Base-by-base conservation (phyloP, 306 rosid genomes). In the Nissolia schottii region DNA sequence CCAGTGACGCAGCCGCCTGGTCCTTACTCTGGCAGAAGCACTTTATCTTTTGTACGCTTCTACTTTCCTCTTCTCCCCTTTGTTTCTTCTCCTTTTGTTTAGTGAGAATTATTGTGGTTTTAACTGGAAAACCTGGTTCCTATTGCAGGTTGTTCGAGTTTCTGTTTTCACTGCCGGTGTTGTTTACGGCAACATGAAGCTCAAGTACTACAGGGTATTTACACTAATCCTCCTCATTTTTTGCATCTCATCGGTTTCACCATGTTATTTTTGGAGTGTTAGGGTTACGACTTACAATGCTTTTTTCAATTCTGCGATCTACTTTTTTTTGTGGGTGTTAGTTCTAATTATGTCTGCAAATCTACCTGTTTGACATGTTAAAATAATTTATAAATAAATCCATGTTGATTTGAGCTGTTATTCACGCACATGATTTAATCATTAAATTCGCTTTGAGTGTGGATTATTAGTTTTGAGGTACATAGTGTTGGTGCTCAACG, bases 21-120 rank as follows among this genome's bases (percentile, higher is more conserved):
- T 46, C 98, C 89, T 63, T 92, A 92, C 77, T 92, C 98, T 16
- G 98, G 98, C 10, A 84, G 87, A 67, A 93, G 98, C 85, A 90
- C 98, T 56, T 87, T 93, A 6, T 92, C 98, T 74, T 78, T 93
- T 92, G 98, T 92, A 83, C 12, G 55, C 18, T 10, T 16, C 19
- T 1, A 0, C 0, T 72, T 58, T 13, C 65, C 41, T 6, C 48
- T 3, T 38, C 48, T 46, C 34, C 46, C 40, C n/a, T n/a, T n/a
- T 40, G 5, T 57, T 57, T 68, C 12, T 40, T 67, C 74, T 22
- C 40, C 37, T 41, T 55, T 15, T 40, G 35, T 12, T 5, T n/a
- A n/a, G 11, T 1, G 10, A 35, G 2, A 10, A 5, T 23, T 40
- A 31, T 29, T 11, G n/a, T 24, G 1, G 3, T 69, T 34, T 41